A percentile compares a stretch with the other conserved stretches of the same genome.
phyloP scores from a whole-genome alignment of 805 yeast genomes.

The Candida oleophila region DNA sequence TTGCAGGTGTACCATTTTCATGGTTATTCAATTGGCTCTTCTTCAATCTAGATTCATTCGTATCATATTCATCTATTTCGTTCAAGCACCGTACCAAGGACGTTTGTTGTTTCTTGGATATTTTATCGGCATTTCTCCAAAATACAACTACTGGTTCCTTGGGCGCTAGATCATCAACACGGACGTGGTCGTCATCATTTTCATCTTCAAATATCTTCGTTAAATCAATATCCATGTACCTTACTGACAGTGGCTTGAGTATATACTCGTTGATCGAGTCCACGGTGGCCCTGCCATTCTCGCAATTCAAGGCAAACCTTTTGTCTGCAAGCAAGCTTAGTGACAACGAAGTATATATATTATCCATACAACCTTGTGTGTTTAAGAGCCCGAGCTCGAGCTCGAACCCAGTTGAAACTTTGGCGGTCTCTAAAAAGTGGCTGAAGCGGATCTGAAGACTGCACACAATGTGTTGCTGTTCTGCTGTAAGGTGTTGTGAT shows the following conservation, averaged over 20 bases:
- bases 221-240: constrained; percentile 11
- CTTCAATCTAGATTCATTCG: constrained; percentile 9
- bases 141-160: constrained; percentile 4
- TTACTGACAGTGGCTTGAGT: neutral
- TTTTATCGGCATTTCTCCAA: constrained; percentile 11
- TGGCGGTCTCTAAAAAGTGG: too few species aligned
- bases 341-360: constrained; percentile 18
- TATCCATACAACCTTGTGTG: constrained; percentile 18
- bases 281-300: constrained; percentile 8
- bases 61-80: constrained; percentile 21
- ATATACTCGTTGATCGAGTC: constrained; percentile 3
- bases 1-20: neutral
- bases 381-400: too few species aligned
- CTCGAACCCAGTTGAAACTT: too few species aligned
- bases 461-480: too few species aligned
- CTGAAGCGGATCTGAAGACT: too few species aligned
- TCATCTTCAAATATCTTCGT: neutral
- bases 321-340: constrained; percentile 16
- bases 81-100: constrained; percentile 17
- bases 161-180: constrained; percentile 14
- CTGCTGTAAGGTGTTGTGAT: too few species aligned
- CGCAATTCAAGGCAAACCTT: constrained; percentile 6
- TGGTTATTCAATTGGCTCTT: too few species aligned
- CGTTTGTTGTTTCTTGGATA: constrained; percentile 12
- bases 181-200: constrained; percentile 6